Evolutionary conservation across 768 basidiomycete species (phyloP).

Genomic region (Termitomyces heimii): DNA sequence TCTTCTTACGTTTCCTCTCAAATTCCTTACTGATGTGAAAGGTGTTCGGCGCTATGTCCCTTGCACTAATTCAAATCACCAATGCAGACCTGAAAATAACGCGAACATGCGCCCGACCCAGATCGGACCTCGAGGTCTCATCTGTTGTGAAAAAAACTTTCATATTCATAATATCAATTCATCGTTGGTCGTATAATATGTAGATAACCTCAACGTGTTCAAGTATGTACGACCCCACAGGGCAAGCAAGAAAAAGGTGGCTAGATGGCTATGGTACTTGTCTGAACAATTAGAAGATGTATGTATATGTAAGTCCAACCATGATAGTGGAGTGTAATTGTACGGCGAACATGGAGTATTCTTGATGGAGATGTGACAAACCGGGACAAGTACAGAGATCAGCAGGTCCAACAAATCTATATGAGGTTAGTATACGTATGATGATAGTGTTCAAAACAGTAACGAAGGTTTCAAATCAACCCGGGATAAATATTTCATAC

Average conservation of each 20-base stretch:
- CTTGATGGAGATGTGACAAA: neutral
- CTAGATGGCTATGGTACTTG: neutral
- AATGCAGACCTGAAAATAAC: neutral
- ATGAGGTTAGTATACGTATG: neutral
- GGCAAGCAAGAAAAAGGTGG: neutral
- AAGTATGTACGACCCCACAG: neutral
- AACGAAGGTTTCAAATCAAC: neutral
- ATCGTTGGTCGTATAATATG: neutral
- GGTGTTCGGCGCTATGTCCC: neutral
- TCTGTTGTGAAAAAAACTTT: neutral
- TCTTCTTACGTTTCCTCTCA: no score
- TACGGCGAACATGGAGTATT: neutral
- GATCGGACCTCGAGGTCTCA: neutral
- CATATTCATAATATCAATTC: neutral
- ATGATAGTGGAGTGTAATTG: neutral
- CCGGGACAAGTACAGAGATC: neutral
- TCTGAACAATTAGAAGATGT: neutral
- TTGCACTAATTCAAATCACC: neutral
- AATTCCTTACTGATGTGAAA: neutral
- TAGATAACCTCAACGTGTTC: neutral
- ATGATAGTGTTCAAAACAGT: neutral
- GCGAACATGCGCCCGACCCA: neutral
- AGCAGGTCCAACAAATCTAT: neutral
- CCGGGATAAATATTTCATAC: neutral
- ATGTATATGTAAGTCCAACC: neutral